Percentiles rank a stretch among this genome's conserved stretches.
Conservation (phyloP, 108 stramenopile genomes). For the Nannochloropsis salina region DNA sequence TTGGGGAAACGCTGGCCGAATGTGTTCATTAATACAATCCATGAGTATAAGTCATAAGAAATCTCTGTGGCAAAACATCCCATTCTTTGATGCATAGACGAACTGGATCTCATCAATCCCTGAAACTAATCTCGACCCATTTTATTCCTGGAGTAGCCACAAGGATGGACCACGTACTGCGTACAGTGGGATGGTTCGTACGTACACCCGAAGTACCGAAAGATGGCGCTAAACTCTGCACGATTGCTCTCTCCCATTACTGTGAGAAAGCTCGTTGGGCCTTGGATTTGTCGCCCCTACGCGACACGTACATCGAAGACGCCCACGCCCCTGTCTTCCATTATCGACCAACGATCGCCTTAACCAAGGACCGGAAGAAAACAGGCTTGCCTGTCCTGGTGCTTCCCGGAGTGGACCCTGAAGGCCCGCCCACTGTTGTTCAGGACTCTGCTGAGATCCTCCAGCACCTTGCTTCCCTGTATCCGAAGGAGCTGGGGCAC, state of each 20-base stretch:
- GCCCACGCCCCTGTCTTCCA: not conserved
- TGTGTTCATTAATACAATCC: too few relatives aligned
- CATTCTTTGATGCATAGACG: too few relatives aligned
- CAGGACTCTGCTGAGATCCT: not conserved
- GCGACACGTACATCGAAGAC: slow-evolving; percentile 18
- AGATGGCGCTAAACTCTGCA: not conserved
- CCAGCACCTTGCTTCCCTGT: not conserved
- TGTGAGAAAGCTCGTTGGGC: not conserved
- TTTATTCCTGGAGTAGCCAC: too few relatives aligned
- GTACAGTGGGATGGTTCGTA: not conserved
- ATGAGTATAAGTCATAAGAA: too few relatives aligned
- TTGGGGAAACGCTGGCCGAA: too few relatives aligned
- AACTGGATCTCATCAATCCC: too few relatives aligned
- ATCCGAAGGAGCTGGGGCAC: not conserved
- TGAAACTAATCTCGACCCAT: too few relatives aligned
- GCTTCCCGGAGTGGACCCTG: not conserved
- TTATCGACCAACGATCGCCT: not conserved
- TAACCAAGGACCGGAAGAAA: not conserved
- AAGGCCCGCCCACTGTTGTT: not conserved
- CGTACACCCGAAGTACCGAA: not conserved
- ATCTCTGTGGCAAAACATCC: too few relatives aligned
- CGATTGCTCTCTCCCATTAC: not conserved
- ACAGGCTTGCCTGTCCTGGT: not conserved
- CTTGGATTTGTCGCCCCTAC: not conserved
- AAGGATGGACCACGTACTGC: not conserved